Conservation (phyloP, 768 basidiomycete species). For the Podaxis mareebaensis region DNA sequence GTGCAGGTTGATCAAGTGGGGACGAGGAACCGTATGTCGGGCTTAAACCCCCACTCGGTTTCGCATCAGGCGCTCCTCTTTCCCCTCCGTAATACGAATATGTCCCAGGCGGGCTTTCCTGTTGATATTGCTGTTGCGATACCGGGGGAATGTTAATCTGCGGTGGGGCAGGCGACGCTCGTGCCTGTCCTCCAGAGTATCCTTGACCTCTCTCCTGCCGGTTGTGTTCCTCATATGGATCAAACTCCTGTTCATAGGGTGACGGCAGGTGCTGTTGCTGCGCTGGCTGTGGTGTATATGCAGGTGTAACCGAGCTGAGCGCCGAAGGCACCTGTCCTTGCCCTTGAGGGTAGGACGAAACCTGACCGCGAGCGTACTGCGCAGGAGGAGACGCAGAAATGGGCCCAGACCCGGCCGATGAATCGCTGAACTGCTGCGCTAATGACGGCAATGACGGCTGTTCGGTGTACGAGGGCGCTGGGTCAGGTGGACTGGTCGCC, state of each 20-base stretch:
- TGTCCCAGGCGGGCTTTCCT: background rate
- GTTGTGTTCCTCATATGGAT: background rate
- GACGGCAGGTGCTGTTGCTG: background rate
- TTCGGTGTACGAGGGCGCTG: conserved; percentile 39
- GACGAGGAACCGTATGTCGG: background rate
- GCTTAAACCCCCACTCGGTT: background rate
- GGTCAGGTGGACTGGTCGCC: conserved; percentile 27
- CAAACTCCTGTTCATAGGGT: background rate
- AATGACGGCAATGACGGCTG: background rate
- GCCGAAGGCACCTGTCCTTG: background rate
- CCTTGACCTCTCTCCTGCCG: background rate
- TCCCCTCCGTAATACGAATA: background rate
- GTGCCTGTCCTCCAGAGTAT: background rate
- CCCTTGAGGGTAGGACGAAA: background rate
- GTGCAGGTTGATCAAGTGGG: background rate
- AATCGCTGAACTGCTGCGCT: conserved; percentile 21
- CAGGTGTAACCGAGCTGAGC: background rate
- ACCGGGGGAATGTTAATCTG: conserved; percentile 5
- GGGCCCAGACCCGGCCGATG: conserved; percentile 20
- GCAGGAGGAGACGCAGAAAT: background rate
- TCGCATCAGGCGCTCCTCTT: background rate
- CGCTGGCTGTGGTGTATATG: background rate
- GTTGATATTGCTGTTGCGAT: background rate
- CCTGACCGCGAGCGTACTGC: background rate
- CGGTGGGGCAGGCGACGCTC: background rate